Percentiles rank a stretch among this genome's conserved stretches.
These are phyloP conservation scores for Kazachstania bromeliacearum DNA, from an alignment of 805 yeast species.

Conservation along the genomic window DNA sequence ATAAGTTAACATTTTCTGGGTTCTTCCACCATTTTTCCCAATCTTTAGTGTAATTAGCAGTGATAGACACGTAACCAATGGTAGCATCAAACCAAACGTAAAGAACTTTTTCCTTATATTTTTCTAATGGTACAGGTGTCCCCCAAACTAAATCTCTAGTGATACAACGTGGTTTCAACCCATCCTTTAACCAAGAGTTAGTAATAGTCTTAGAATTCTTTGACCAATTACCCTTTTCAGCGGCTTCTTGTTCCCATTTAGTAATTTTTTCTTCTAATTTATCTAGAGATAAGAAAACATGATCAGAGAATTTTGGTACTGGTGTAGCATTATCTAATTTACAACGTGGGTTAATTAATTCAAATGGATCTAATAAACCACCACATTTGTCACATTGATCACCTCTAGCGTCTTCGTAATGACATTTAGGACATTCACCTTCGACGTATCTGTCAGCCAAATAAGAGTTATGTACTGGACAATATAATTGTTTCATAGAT, in stretches of 20 bases:
- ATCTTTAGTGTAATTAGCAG: slow-evolving; percentile 74
- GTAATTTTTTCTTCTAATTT: slow-evolving; percentile 69
- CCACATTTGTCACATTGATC: slow-evolving; percentile 99
- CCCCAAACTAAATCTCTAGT: slow-evolving; percentile 98
- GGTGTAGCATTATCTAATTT: slow-evolving; percentile 83
- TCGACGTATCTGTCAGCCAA: slow-evolving; percentile 95
- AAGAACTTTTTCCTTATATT: slow-evolving; percentile 78
- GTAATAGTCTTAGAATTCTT: slow-evolving; percentile 85
- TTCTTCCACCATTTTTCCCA: slow-evolving; percentile 94
- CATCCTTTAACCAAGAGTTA: slow-evolving; percentile 87
- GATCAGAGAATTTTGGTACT: slow-evolving; percentile 69
- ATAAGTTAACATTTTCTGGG: slow-evolving; percentile 79
- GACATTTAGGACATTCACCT: slow-evolving; percentile 94
- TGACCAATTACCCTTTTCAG: slow-evolving; percentile 79
- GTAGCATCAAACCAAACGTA: slow-evolving; percentile 99
- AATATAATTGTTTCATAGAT: slow-evolving; percentile 80
- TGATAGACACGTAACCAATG: slow-evolving; percentile 92
- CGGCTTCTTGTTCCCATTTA: slow-evolving; percentile 62
- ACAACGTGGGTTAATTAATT: slow-evolving; percentile 90
- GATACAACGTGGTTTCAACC: slow-evolving; percentile 87
- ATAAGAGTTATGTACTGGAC: slow-evolving; percentile 82
- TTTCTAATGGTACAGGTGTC: slow-evolving; percentile 90
- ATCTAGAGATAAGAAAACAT: slow-evolving; percentile 74
- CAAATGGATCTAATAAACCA: slow-evolving; percentile 77
- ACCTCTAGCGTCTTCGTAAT: slow-evolving; percentile 95